phyloP scores from a whole-genome alignment of 2,329 filamentous ascomycete genomes.

The Aspergillus vadensis region DNA sequence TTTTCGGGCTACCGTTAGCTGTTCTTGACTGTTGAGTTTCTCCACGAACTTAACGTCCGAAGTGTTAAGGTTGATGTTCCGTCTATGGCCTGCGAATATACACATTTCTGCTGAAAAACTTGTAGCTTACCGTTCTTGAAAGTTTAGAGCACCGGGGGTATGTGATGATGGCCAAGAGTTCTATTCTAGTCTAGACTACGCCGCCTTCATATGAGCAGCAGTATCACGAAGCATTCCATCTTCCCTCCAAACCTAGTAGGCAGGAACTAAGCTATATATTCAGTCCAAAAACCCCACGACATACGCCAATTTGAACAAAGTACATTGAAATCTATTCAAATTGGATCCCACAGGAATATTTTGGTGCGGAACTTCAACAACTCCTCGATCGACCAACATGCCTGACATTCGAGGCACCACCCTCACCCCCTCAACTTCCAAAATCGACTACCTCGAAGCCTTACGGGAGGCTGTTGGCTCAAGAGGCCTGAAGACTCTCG shows the following conservation, averaged over 20 bases:
- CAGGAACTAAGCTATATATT: background rate
- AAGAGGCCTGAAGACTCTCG: background rate
- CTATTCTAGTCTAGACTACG: background rate
- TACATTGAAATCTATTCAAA: background rate
- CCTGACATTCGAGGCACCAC: background rate
- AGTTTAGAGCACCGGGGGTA: background rate
- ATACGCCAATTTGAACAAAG: background rate
- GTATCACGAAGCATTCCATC: background rate
- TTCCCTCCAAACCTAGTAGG: background rate
- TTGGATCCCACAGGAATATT: background rate
- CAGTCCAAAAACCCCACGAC: background rate
- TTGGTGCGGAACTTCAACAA: background rate
- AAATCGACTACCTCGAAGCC: background rate
- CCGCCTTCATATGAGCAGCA: background rate
- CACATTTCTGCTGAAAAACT: too few species aligned
- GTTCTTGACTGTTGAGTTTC: background rate
- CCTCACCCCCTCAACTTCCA: background rate
- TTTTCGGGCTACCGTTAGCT: background rate
- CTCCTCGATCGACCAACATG: background rate
- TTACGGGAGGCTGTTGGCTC: constrained; percentile 4
- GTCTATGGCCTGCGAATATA: too few species aligned
- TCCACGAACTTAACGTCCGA: too few species aligned
- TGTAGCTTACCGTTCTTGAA: background rate
- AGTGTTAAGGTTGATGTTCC: too few species aligned
- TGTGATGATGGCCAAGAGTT: background rate